Base-by-base conservation (phyloP, 1,139 yeast genomes). In the Hanseniaspora uvarum region DNA sequence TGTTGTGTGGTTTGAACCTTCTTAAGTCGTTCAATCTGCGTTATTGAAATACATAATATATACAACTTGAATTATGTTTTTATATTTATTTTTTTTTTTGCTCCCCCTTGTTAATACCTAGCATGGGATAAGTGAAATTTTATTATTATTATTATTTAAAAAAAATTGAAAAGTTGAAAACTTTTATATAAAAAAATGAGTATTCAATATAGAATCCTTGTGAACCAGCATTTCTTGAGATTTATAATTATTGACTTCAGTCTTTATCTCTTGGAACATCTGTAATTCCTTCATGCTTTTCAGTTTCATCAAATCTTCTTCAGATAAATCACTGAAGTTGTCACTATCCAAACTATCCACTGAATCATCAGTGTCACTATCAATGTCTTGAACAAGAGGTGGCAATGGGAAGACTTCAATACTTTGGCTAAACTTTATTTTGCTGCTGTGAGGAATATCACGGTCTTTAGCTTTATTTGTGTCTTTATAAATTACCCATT, bases 301-400 rank as follows among this genome's bases (percentile, higher is more conserved):
- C 11, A 45, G 6, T 18, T 34, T 26, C 31, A 38, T 12, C 31
- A 44, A 11, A 3, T 52, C 46, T 4, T 52, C 50, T 33, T 52
- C 49, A 4, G 41, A 19, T 41, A 49, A 41, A 3, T 33, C 39
- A 2, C 18, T 30, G 5, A 44, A 3, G n/a, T 23, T 18, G n/a
- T 51, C 55, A 12, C 39, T 30, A 2, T 41, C 45, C 8, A 28
- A 8, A 21, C 40, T 43, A 4, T 43, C 52, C n/a, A 30, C 30
- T n/a, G 44, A 40, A 4, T 55, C 55, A 16, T 49, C 60, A 10
- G 51, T 48, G 24, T 65, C 69, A 54, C 68, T 64, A 30, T 70
- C 62, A 51, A 65, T 62, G 56, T 86, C 95, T 53, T 83, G 84
- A 63, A 5, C 19, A 10, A 46, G 5, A 18, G 43, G 26, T 6